Evolutionary conservation across 2,329 filamentous ascomycete genomes (phyloP).

Genomic region (Zasmidium citrigriseum): DNA sequence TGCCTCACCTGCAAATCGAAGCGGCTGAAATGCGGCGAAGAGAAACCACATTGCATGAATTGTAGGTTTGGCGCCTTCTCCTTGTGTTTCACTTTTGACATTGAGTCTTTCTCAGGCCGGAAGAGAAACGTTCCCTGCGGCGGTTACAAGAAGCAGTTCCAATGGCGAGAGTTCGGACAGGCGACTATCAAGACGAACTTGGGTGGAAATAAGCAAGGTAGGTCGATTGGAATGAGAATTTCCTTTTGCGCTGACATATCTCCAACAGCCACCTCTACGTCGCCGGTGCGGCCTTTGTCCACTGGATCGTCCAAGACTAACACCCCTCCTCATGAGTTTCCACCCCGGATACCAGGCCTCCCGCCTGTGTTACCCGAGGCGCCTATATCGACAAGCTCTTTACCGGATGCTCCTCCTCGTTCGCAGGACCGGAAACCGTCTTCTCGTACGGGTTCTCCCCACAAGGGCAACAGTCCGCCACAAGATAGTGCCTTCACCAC

Average conservation of each 20-base stretch:
- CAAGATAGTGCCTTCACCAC: constrained; percentile 5
- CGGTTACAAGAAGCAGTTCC: constrained; percentile 74
- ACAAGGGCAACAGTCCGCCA: background rate
- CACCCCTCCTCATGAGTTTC: constrained; percentile 17
- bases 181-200: constrained; percentile 54
- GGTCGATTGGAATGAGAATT: constrained; percentile 1
- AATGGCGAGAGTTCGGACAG: constrained; percentile 72
- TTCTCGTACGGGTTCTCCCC: constrained; percentile 1
- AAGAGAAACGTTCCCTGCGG: constrained; percentile 66
- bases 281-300: constrained; percentile 18
- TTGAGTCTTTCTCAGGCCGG: constrained; percentile 32
- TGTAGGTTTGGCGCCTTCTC: constrained; percentile 6
- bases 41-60: constrained; percentile 50
- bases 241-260: constrained; percentile 9
- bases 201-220: constrained; percentile 48
- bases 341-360: constrained; percentile 4
- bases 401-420: background rate
- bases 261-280: constrained; percentile 16
- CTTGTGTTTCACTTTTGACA: background rate
- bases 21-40: constrained; percentile 72
- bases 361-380: background rate
- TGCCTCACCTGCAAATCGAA: constrained; percentile 75
- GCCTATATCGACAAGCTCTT: background rate
- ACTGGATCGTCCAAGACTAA: constrained; percentile 19
- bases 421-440: background rate